Evolutionary conservation across 2,329 filamentous ascomycete genomes (phyloP), one percentile per base, ranked within the genome.

Genomic region (Diaporthe capsici): DNA sequence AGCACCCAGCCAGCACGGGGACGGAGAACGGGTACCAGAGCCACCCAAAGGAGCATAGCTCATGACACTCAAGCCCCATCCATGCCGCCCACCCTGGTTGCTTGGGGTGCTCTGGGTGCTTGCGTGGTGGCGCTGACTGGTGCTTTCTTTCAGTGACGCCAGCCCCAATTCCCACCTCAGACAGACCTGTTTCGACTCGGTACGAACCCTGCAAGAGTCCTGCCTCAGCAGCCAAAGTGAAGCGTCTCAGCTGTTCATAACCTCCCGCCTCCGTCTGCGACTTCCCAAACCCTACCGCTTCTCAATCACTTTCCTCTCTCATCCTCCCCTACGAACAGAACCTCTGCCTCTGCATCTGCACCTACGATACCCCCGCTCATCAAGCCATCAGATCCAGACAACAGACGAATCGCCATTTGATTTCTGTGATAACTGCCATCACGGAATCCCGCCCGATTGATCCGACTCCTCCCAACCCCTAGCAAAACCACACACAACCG

Each of bases 201-300:
- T 22, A 63, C 51, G 17, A 73, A 73, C 71, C 71, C 71, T 73
- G 71, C 71, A 63, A 55, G 58, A 51, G 57, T 42, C 47, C 71
- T 73, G 71, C 71, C 58, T 73, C 71, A 73, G 71, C 58, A 65
- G 58, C 71, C 47, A 55, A 42, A 73, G 71, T 58, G 60, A 73
- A 47, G 71, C 58, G 71, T 73, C 71, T 73, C 71, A 73, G 58
- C 58, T 65, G 71, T 73, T 65, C 58, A 65, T 73, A 73, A 73
- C 71, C 58, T 47, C 71, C 71, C 71, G 71, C 47, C 71, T 73
- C 34, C 55, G 49, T 73, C 71, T 55, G 58, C 71, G n/a, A 65
- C 58, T 63, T 65, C 58, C 58, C 17, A 51, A 55, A 39, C 37
- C 25, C 34, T 53, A 31, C 61, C 58, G 58, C 34, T 20, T 20